Conservation (phyloP, 805 yeast species). For the Scheffersomyces coipomensis region DNA sequence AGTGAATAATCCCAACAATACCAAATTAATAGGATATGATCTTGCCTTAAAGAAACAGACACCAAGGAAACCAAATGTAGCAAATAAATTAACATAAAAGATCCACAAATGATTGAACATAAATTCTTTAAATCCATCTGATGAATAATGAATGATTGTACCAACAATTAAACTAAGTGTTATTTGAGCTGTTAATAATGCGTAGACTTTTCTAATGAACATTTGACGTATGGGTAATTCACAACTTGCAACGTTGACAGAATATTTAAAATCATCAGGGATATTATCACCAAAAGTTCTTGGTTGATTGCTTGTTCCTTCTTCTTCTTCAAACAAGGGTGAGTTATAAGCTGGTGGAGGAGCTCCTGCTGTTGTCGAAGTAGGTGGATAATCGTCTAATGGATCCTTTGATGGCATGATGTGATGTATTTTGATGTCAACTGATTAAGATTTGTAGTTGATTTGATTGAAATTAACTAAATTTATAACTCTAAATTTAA, state of each 20-base stretch:
- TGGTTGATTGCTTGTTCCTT: too few relatives aligned
- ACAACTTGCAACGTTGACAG: constrained; percentile 74
- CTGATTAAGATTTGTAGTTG: too few relatives aligned
- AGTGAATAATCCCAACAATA: constrained; percentile 66
- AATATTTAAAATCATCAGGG: constrained; percentile 81
- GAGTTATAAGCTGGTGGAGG: background rate
- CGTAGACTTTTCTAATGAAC: constrained; percentile 77
- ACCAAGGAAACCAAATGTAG: constrained; percentile 63
- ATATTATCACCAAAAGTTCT: constrained; percentile 34
- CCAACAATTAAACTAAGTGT: constrained; percentile 61
- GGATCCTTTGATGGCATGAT: too few relatives aligned
- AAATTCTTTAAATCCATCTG: constrained; percentile 49
- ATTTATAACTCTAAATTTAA: too few relatives aligned
- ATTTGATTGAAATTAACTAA: too few relatives aligned
- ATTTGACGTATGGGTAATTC: constrained; percentile 71
- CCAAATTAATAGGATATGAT: constrained; percentile 65
- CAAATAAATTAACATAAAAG: constrained; percentile 53
- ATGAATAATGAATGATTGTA: constrained; percentile 44
- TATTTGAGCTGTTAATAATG: constrained; percentile 65
- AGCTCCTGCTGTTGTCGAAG: background rate
- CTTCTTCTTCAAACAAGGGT: too few relatives aligned
- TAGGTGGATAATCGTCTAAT: too few relatives aligned
- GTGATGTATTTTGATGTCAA: too few relatives aligned
- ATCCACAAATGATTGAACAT: constrained; percentile 59
- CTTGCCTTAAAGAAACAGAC: constrained; percentile 63